Conservation (phyloP, 2,329 filamentous ascomycete genomes). For the Colletotrichum plurivorum region DNA sequence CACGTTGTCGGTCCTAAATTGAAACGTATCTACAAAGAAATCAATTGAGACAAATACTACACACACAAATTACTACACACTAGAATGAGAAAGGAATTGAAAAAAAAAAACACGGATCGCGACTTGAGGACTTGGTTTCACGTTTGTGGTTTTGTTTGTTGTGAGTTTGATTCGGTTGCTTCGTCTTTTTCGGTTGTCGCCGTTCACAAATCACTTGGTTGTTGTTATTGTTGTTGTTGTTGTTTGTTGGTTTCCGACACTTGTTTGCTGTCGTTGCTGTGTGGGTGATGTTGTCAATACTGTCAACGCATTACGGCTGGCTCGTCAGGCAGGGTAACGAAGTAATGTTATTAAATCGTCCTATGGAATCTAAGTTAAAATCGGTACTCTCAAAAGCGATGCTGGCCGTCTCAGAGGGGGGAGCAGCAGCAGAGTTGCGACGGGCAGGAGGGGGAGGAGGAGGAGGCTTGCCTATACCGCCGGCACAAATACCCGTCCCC, state of each 20-base stretch:
- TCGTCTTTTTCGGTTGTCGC: no score
- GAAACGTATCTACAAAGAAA: no score
- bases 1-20: no score
- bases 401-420: conserved; percentile 15
- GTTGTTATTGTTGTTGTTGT: no score
- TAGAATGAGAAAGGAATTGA: not conserved
- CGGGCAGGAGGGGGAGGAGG: conserved; percentile 29
- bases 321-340: conserved; percentile 26
- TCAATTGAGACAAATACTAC: no score
- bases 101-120: not conserved
- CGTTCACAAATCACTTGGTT: not conserved
- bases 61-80: not conserved
- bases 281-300: not conserved
- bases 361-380: conserved; percentile 38
- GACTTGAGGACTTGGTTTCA: not conserved
- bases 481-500: conserved; percentile 35
- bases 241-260: not conserved
- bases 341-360: conserved; percentile 38
- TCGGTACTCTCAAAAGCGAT: conserved; percentile 35
- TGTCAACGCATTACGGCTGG: not conserved
- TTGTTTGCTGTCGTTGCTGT: not conserved
- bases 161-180: no score
- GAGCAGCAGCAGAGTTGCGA: conserved; percentile 14
- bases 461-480: conserved; percentile 37
- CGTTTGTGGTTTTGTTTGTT: not conserved